A percentile compares a stretch with the other conserved stretches of the same genome.
Conservation (phyloP, 805 yeast genomes). For the Nakazawaea ambrosiae region DNA sequence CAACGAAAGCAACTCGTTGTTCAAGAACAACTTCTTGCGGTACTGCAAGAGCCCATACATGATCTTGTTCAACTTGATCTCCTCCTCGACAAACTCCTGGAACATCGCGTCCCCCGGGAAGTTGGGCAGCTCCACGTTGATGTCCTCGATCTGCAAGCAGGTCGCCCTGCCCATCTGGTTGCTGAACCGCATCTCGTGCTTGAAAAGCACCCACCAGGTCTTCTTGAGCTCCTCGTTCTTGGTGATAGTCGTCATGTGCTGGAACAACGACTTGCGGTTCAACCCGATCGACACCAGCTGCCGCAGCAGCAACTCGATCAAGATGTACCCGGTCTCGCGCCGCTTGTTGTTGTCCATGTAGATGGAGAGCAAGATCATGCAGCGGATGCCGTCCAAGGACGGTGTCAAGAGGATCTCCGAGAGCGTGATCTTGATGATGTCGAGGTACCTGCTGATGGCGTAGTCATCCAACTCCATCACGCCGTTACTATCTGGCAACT, state of each 20-base stretch:
- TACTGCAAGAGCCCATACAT: constrained; percentile 8
- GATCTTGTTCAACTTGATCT: constrained; percentile 10
- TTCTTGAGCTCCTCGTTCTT: constrained; percentile 5
- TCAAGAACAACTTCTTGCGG: constrained; percentile 8
- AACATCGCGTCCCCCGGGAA: constrained; percentile 2
- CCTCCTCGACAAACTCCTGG: constrained; percentile 2
- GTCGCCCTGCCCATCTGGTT: constrained; percentile 12
- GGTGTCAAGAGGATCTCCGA: constrained; percentile 17
- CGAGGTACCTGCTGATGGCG: constrained; percentile 9
- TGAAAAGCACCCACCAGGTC: constrained; percentile 11
- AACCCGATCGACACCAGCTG: constrained; percentile 16
- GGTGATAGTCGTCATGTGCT: neutral
- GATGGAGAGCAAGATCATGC: constrained; percentile 14
- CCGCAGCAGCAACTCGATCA: constrained; percentile 14
- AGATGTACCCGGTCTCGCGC: constrained; percentile 17
- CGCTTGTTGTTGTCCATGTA: constrained; percentile 15
- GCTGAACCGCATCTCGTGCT: constrained; percentile 8
- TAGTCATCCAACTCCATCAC: constrained; percentile 8
- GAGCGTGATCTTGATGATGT: constrained; percentile 14
- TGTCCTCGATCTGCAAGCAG: constrained; percentile 9
- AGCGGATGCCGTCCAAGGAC: constrained; percentile 17
- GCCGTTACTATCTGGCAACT: constrained; percentile 1
- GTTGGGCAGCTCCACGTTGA: constrained; percentile 5
- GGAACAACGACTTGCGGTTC: constrained; percentile 10
- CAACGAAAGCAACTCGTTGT: constrained; percentile 8